Evolutionary conservation across 75 land plant species (phyloP).

Genomic region (Cupressus sempervirens): DNA sequence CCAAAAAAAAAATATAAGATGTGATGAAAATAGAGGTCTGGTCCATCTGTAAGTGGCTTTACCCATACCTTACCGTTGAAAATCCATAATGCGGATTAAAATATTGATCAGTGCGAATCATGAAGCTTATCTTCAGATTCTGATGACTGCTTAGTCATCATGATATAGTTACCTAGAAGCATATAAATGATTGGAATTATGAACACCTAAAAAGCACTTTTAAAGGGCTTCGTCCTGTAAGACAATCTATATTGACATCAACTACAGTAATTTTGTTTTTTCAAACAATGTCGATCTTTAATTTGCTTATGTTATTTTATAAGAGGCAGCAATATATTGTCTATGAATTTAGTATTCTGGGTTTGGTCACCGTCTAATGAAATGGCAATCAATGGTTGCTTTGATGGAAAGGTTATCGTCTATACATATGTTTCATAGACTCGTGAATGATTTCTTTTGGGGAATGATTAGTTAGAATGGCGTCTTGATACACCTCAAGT

Average conservation of each 20-base stretch:
- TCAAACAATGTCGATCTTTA: constrained; percentile 85
- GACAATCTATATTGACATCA: background rate
- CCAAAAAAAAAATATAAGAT: no score
- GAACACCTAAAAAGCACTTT: no score
- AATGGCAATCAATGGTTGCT: constrained; percentile 73
- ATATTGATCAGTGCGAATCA: background rate
- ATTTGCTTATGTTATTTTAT: constrained; percentile 78
- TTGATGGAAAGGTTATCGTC: constrained; percentile 74
- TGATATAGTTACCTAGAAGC: background rate
- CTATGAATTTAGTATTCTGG: constrained; percentile 83
- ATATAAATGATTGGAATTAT: no score
- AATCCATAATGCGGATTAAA: no score
- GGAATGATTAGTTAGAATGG: constrained; percentile 60
- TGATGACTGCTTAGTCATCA: no score
- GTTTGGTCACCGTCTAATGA: constrained; percentile 38
- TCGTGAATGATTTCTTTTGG: constrained; percentile 86
- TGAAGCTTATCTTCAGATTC: background rate
- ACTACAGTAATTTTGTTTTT: no score
- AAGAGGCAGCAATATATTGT: constrained; percentile 76
- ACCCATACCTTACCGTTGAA: no score
- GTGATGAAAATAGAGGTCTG: no score
- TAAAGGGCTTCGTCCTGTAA: no score
- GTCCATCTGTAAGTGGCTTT: background rate
- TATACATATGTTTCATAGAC: constrained; percentile 87
- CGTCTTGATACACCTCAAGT: constrained; percentile 63